phyloP scores from a whole-genome alignment of 352 stramenopile genomes.

The Peronospora farinosa region DNA sequence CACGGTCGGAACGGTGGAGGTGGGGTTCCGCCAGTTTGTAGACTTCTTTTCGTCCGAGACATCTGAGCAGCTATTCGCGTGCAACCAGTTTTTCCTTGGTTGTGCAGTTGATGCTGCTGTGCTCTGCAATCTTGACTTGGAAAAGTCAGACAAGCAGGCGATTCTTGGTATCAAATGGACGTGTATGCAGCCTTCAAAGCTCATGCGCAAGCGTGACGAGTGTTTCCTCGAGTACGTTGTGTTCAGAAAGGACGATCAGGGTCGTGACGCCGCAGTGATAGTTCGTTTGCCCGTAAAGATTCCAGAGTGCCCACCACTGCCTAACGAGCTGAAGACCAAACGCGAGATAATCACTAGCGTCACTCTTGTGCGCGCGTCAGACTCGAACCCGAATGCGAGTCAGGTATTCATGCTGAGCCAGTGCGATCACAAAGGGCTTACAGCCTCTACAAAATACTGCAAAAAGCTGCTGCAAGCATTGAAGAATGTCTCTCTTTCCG shows the following conservation, averaged over 20 bases:
- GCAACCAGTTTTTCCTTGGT: conserved; percentile 64
- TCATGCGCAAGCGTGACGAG: conserved; percentile 63
- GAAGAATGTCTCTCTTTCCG: conserved; percentile 37
- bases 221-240: conserved; percentile 74
- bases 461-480: conserved; percentile 45
- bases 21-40: conserved; percentile 52
- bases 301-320: conserved; percentile 47
- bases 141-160: conserved; percentile 36
- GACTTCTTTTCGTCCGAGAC: conserved; percentile 68
- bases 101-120: conserved; percentile 60
- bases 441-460: conserved; percentile 41
- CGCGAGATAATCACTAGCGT: conserved; percentile 47
- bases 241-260: conserved; percentile 46
- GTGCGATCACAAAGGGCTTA: conserved; percentile 44
- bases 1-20: conserved; percentile 47
- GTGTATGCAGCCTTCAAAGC: conserved; percentile 48
- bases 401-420: conserved; percentile 53
- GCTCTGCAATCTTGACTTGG: conserved; percentile 50
- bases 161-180: conserved; percentile 80
- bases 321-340: conserved; percentile 49
- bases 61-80: conserved; percentile 54
- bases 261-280: conserved; percentile 53
- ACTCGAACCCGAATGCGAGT: conserved; percentile 26
- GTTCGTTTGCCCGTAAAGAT: conserved; percentile 57
- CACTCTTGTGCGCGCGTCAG: conserved; percentile 43